phyloP scores from a whole-genome alignment of 1,284 basidiomycete genomes.

The Heterobasidion parviporum region DNA sequence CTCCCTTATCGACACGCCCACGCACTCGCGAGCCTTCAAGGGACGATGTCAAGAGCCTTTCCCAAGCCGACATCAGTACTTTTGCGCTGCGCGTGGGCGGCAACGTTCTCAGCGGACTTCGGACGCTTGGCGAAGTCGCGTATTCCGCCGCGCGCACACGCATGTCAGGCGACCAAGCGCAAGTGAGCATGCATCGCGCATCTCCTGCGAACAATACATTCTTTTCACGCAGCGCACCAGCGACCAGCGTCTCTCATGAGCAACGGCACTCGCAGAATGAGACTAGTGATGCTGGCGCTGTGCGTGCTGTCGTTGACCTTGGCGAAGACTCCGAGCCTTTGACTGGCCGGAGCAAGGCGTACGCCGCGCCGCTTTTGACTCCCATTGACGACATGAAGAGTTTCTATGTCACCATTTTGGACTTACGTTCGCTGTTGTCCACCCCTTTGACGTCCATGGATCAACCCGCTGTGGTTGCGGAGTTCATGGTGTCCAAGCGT shows the following conservation, averaged over 20 bases:
- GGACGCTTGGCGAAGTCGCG: slow-evolving; percentile 55
- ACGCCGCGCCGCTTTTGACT: slow-evolving; percentile 12
- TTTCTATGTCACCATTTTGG: slow-evolving; percentile 45
- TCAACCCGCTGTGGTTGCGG: slow-evolving; percentile 28
- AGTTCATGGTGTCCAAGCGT: slow-evolving; percentile 38
- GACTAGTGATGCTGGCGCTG: background rate
- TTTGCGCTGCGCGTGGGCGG: slow-evolving; percentile 54
- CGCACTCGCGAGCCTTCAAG: slow-evolving; percentile 17
- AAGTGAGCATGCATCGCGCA: background rate
- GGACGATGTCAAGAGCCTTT: slow-evolving; percentile 11
- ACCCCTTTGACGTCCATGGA: background rate
- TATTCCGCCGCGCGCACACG: slow-evolving; percentile 37
- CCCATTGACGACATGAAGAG: slow-evolving; percentile 11
- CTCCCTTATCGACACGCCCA: slow-evolving; percentile 12
- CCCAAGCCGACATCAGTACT: slow-evolving; percentile 41
- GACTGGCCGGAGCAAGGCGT: slow-evolving; percentile 5
- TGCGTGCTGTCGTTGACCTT: slow-evolving; percentile 3
- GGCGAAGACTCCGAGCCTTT: slow-evolving; percentile 3
- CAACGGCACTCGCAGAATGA: background rate
- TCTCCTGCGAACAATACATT: slow-evolving; percentile 18
- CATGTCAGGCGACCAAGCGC: slow-evolving; percentile 4
- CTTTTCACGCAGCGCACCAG: slow-evolving; percentile 61
- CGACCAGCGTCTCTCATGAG: slow-evolving; percentile 19
- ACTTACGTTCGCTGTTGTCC: slow-evolving; percentile 34
- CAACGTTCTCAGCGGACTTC: slow-evolving; percentile 55